Evolutionary conservation across 83 land plant genomes (phyloP).

Genomic region (Picea abies): DNA sequence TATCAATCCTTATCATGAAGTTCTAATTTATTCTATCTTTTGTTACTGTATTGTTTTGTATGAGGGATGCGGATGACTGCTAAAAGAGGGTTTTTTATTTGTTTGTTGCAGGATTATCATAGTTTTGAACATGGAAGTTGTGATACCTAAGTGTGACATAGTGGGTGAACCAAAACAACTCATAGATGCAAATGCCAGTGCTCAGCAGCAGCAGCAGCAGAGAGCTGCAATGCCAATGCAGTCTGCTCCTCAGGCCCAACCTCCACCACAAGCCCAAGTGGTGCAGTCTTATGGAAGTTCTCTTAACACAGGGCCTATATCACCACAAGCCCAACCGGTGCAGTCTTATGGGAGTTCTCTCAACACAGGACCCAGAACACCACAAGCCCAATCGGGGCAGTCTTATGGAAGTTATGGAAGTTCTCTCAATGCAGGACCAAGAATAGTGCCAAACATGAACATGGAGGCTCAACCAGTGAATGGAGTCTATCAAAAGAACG

Average conservation of each 20-base stretch:
- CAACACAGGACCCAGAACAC: not conserved
- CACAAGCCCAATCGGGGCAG: not conserved
- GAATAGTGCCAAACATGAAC: not conserved
- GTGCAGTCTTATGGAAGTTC: constrained; percentile 16
- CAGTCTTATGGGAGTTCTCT: constrained; percentile 15
- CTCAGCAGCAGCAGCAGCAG: constrained; percentile 33
- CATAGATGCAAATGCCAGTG: constrained; percentile 3
- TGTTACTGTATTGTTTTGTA: not conserved
- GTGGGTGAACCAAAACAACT: constrained; percentile 71
- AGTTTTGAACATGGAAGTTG: constrained; percentile 64
- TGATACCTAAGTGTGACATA: constrained; percentile 43
- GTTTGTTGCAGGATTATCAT: constrained; percentile 66
- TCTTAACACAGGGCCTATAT: not conserved
- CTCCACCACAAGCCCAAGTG: not conserved
- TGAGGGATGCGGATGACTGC: not conserved
- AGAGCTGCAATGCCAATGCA: constrained; percentile 22
- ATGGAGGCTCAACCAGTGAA: not conserved
- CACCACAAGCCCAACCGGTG: not conserved
- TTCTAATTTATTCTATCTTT: too few species aligned
- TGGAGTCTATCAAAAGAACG: not conserved
- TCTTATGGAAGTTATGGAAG: constrained; percentile 1
- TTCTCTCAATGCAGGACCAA: not conserved
- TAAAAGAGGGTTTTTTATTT: constrained; percentile 4
- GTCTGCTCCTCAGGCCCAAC: constrained; percentile 21
- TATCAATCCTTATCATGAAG: too few species aligned